Conservation (phyloP, 2,329 filamentous ascomycete genomes). For the Leptographium wingfieldii region DNA sequence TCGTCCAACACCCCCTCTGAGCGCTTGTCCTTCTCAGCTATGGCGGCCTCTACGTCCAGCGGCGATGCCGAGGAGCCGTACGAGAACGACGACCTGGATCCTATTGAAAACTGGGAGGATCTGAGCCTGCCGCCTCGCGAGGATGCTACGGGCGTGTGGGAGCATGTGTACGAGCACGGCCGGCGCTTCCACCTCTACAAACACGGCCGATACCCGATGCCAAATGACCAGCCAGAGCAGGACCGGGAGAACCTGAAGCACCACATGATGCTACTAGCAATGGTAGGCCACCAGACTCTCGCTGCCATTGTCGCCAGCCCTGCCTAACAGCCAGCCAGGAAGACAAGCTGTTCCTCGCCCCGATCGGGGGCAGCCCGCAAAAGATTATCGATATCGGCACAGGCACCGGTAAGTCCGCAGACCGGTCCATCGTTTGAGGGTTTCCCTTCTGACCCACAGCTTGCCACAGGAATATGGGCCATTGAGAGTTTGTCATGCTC, state of each 20-base stretch:
- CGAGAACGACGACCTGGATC: slow-evolving; percentile 4
- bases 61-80: background rate
- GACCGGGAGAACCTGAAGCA: slow-evolving; percentile 33
- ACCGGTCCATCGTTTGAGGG: background rate
- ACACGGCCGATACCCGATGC: slow-evolving; percentile 31
- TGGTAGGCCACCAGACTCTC: slow-evolving; percentile 14
- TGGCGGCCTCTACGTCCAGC: background rate
- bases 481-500: slow-evolving; percentile 27
- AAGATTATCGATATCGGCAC: slow-evolving; percentile 37
- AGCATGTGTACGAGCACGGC: slow-evolving; percentile 13
- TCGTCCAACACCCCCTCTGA: too few relatives aligned
- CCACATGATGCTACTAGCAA: slow-evolving; percentile 30
- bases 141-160: slow-evolving; percentile 4
- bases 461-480: slow-evolving; percentile 15
- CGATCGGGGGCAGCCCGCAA: slow-evolving; percentile 25
- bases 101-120: slow-evolving; percentile 8
- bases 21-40: background rate
- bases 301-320: background rate
- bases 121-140: slow-evolving; percentile 6
- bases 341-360: slow-evolving; percentile 27
- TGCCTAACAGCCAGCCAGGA: slow-evolving; percentile 13
- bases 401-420: slow-evolving; percentile 26
- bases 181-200: slow-evolving; percentile 29
- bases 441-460: background rate
- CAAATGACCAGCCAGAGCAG: slow-evolving; percentile 34